Evolutionary conservation across 2,329 filamentous ascomycete genomes (phyloP), one percentile per base, ranked within the genome.

Genomic region (Colletotrichum orchidophilum): DNA sequence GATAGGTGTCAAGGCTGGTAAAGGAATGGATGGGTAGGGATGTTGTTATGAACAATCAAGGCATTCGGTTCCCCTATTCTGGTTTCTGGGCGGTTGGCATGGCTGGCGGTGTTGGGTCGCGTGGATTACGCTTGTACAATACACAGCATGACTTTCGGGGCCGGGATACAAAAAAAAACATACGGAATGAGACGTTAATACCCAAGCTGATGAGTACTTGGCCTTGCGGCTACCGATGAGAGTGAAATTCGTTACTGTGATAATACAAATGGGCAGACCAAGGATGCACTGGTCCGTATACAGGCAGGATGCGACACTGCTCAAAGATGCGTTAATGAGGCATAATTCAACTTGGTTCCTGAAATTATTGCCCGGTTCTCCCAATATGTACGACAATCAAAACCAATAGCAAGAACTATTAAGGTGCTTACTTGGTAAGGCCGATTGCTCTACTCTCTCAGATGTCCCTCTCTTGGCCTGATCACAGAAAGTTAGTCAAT

Each of bases 131-230:
- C 70, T 55, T 69, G 70, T 72, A 72, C 66, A 72, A 66, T 72
- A 72, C 70, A 72, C 66, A 62, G 58, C 69, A 71, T 71, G 66
- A 72, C 70, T 72, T 72, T 61, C 54, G 65, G 50, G 66, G 72
- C 69, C 69, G 72, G 72, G 53, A 70, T 72, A 70, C 60, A 73
- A 66, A 71, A 72, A 71, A 72, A 71, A 70, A 64, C 64, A 65
- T 55, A 55, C 35, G 70, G 70, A 73, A 73, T 73, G 62, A 67
- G 70, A 73, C 42, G 53, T 62, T 66, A 66, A 73, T 73, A 73
- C 61, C 67, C 70, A 66, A 58, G 15, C 46, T 46, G n/a, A 63
- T 33, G 29, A 31, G 15, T n/a, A n/a, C n/a, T n/a, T n/a, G n/a
- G 26, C 35, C 26, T 27, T 27, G 6, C 3, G n/a, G 29, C 7